Evolutionary conservation across 2,329 filamentous ascomycete species (phyloP).

Genomic region (Diaporthe sp.): DNA sequence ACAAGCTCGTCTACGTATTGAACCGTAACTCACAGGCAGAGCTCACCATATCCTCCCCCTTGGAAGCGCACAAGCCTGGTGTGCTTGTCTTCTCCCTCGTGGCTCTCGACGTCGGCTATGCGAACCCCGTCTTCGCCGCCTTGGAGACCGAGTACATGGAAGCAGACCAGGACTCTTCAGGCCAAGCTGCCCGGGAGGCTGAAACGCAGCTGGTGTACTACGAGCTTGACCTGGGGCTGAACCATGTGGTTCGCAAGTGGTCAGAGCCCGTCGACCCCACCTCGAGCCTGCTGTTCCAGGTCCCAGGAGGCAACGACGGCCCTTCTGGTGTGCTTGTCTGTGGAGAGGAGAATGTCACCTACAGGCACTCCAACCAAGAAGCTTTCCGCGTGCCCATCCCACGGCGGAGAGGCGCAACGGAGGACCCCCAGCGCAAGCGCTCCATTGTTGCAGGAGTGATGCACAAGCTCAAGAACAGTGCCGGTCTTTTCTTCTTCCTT

Average conservation of each 20-base stretch:
- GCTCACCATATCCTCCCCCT: conserved; percentile 94
- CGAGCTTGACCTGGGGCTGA: conserved; percentile 94
- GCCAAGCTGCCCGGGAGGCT: conserved; percentile 82
- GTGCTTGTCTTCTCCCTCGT: conserved; percentile 91
- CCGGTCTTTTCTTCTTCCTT: conserved; percentile 95
- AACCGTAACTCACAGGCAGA: conserved; percentile 96
- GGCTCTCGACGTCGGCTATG: conserved; percentile 94
- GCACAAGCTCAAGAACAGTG: conserved; percentile 89
- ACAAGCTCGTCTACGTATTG: conserved; percentile 98
- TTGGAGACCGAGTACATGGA: conserved; percentile 95
- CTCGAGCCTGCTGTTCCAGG: conserved; percentile 91
- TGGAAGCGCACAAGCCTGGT: conserved; percentile 95
- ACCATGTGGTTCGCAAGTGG: conserved; percentile 98
- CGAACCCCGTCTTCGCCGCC: conserved; percentile 95
- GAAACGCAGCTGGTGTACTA: conserved; percentile 98
- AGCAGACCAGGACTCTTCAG: conserved; percentile 90
- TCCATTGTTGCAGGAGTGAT: conserved; percentile 92
- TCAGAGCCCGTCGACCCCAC: conserved; percentile 92
- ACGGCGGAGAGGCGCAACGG: conserved; percentile 85
- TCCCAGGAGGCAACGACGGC: conserved; percentile 92
- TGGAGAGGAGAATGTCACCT: conserved; percentile 93
- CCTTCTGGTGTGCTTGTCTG: conserved; percentile 97
- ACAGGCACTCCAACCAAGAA: conserved; percentile 95
- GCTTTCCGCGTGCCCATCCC: conserved; percentile 92
- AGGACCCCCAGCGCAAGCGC: conserved; percentile 92